Base-by-base conservation (phyloP, 257 asterid genomes). In the Henckelia pumila region DNA sequence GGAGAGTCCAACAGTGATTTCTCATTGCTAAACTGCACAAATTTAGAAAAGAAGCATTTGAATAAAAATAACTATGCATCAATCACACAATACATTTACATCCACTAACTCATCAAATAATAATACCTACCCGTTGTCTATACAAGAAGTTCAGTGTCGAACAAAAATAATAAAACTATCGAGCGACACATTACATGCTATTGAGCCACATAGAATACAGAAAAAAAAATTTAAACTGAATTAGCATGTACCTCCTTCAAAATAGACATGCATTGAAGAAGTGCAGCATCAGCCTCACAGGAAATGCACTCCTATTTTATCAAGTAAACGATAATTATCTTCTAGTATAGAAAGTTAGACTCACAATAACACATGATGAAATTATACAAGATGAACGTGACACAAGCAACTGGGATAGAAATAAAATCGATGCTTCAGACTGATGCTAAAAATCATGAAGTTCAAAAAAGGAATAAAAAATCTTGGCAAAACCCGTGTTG, bases 191-290 rank as follows among this genome's bases (percentile, higher is more conserved):
- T 32, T 26, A 30, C 14, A 61, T 32, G 28, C 44, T 11, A 76
- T 47, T 29, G 33, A 40, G 49, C 50, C 21, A 13, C 26, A 1
- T 50, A 9, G 7, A 56, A 33, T 11, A 37, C 3, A 11, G 40
- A 58, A 63, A 40, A 58, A 63, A 40, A 7, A 50, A 67, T 1
- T 44, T 3, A 10, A 60, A 28, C 28, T 56, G 53, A 59, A n/a
- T 26, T 44, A 22, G 56, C 37, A 17, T 59, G 56, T 83, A 92
- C 98, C 95, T 82, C 89, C 73, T 78, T 85, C 67, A 73, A 87
- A 60, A 86, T 83, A 72, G 95, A 84, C 69, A 87, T 71, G 82
- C 98, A 92, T 73, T 79, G 85, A 61, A 60, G 77, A 73, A 85
- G 75, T 66, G 84, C 80, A 69, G 78, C 79, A 72, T 80, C 86